Base-by-base conservation (phyloP, 371 early-diverging fungal genomes). In the Rhizopus arrhizus region DNA sequence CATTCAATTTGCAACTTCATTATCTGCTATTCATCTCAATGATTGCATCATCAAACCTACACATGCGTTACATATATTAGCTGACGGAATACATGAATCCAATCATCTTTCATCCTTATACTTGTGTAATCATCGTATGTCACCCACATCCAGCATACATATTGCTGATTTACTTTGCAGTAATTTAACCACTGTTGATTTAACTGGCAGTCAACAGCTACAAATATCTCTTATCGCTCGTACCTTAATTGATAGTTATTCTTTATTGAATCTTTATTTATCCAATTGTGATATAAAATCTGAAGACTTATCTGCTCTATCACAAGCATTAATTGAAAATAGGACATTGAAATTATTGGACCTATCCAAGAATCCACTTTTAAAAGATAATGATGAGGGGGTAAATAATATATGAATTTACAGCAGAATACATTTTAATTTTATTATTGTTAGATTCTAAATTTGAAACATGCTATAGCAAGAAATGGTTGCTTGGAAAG, bases 11-110 rank as follows among this genome's bases (percentile, higher is more conserved):
- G 78, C 81, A 22, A 68, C 81, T 2, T 72, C 80, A 11, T 61
- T 91, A 2, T 74, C 78, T 31, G 76, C 69, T 3, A 61, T 91
- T 12, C 76, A 72, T 49, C 62, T 91, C 61, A 85, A 89, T 62
- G 70, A 77, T 5, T 89, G 88, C 58, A 70, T 74, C 12, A 56
- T 88, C 9, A 45, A 45, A 31, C 74, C 82, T 3, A 59, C 74
- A 29, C 54, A 64, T 36, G 16, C 47, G 22, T 36, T 59, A 15
- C 42, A 85, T 56, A 59, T 75, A 4, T 62, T 89, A 69, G 82
- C 81, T 5, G 74, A 81, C 8, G 80, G 83, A 8, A 69, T 88
- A 13, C 67, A 82, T 15, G 73, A 79, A 48, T 84, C 88, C 0
- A 64, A 64, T 45, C 68, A 69, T 4, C 47, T 88, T 51, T 66